Evolutionary conservation across 139 green algal species (phyloP).

Genomic region (Asterochloris sp.): DNA sequence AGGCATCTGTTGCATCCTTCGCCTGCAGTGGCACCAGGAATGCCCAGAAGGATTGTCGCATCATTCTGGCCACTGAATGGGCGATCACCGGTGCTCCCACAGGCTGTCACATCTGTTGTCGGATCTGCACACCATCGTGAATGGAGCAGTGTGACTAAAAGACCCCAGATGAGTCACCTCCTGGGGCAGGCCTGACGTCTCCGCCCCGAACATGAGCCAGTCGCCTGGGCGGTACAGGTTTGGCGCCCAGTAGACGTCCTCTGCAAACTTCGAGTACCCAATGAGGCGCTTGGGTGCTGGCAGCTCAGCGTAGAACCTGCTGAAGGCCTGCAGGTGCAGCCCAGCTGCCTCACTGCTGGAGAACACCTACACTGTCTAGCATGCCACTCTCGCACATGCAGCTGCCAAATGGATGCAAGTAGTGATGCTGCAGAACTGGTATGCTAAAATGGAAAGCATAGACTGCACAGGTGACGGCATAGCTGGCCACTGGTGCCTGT

Average conservation of each 20-base stretch:
- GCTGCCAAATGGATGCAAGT: background rate
- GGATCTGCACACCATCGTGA: background rate
- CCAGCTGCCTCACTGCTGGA: background rate
- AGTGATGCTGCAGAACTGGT: background rate
- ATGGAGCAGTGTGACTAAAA: background rate
- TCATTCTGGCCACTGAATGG: background rate
- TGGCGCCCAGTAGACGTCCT: slow-evolving; percentile 46
- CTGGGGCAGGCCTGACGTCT: slow-evolving; percentile 71
- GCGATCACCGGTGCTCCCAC: background rate
- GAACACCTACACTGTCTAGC: background rate
- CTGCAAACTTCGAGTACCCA: slow-evolving; percentile 73
- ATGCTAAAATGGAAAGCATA: background rate
- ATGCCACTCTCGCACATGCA: background rate
- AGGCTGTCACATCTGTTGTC: background rate
- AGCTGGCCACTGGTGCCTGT: too few relatives aligned
- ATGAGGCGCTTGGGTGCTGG: slow-evolving; percentile 54
- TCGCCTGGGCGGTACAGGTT: slow-evolving; percentile 58
- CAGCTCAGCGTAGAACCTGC: slow-evolving; percentile 36
- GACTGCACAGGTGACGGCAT: too few relatives aligned
- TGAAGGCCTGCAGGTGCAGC: slow-evolving; percentile 35
- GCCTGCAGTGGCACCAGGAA: slow-evolving; percentile 29
- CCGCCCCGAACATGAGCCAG: slow-evolving; percentile 68
- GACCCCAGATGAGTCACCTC: slow-evolving; percentile 24
- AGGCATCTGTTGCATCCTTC: slow-evolving; percentile 38
- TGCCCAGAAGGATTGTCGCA: background rate